Evolutionary conservation across 164 flowering plant species (phyloP).

Genomic region (Piper betle): DNA sequence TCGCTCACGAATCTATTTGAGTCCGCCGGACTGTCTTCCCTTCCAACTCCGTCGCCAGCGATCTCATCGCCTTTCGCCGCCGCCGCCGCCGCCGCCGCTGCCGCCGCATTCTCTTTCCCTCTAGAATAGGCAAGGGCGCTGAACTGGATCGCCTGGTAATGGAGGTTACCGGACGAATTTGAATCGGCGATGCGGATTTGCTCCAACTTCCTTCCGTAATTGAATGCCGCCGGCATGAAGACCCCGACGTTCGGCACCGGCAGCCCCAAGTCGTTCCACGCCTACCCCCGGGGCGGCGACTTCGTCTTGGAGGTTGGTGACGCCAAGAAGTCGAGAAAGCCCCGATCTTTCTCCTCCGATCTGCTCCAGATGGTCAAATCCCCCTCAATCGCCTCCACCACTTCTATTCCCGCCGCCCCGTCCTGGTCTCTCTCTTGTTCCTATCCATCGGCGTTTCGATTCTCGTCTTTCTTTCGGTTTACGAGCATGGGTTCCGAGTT

Average conservation of each 20-base stretch:
- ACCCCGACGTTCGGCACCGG: conserved; percentile 31
- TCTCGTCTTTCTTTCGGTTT: conserved; percentile 40
- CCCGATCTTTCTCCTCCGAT: conserved; percentile 18
- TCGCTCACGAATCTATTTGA: too few relatives aligned
- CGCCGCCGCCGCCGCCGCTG: too few relatives aligned
- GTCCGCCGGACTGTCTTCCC: too few relatives aligned
- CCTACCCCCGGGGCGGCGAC: conserved; percentile 62
- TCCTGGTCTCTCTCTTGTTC: conserved; percentile 34
- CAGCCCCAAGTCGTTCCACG: conserved; percentile 61
- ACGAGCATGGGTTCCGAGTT: conserved; percentile 28
- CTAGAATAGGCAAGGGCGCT: neutral
- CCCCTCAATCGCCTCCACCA: conserved; percentile 30
- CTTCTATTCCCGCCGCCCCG: conserved; percentile 57
- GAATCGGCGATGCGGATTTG: neutral
- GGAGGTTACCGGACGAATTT: neutral
- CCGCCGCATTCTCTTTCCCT: too few relatives aligned
- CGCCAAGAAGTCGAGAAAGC: conserved; percentile 34
- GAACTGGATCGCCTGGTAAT: neutral
- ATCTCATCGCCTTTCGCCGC: too few relatives aligned
- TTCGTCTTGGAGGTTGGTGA: conserved; percentile 77
- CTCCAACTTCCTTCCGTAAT: neutral
- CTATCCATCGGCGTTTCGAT: conserved; percentile 49
- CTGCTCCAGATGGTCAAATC: conserved; percentile 47
- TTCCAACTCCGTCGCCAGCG: too few relatives aligned
- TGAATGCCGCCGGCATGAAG: conserved; percentile 21